Conservation (phyloP, 495 filamentous ascomycete genomes). For the Pyrenula massariospora region DNA sequence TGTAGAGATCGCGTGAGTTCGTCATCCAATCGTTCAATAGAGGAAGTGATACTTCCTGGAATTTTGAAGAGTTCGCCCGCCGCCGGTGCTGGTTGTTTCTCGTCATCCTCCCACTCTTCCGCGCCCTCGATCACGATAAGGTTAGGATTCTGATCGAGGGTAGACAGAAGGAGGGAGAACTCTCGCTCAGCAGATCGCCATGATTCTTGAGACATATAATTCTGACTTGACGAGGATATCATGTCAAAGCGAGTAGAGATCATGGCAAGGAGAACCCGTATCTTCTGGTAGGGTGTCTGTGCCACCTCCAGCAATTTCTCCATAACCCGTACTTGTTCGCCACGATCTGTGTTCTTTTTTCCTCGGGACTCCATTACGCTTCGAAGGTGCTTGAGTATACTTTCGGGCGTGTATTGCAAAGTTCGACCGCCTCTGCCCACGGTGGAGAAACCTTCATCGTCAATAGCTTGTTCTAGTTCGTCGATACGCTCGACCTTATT, state of each 20-base stretch:
- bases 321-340: conserved; percentile 93
- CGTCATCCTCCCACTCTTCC: conserved; percentile 98
- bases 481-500: conserved; percentile 35
- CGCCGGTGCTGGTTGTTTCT: conserved; percentile 67
- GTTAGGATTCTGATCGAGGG: conserved; percentile 65
- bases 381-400: conserved; percentile 92
- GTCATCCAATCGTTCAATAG: conserved; percentile 90
- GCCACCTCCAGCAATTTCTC: conserved; percentile 89
- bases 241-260: conserved; percentile 94
- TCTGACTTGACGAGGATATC: conserved; percentile 61
- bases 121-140: conserved; percentile 80
- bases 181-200: conserved; percentile 93
- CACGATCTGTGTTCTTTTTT: conserved; percentile 95
- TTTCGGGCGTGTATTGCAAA: conserved; percentile 86
- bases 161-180: conserved; percentile 59
- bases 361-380: conserved; percentile 89
- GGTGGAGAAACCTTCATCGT: conserved; percentile 76
- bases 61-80: conserved; percentile 70
- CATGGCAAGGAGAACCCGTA: conserved; percentile 82
- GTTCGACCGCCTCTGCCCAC: conserved; percentile 80
- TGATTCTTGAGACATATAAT: conserved; percentile 88
- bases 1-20: conserved; percentile 94
- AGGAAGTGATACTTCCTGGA: conserved; percentile 87
- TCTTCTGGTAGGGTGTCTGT: conserved; percentile 81
- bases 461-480: conserved; percentile 37